A percentile compares a stretch with the other conserved stretches of the same genome.
Conservation (phyloP, 192 early-diverging fungal species). For the Entomortierella parvispora region DNA sequence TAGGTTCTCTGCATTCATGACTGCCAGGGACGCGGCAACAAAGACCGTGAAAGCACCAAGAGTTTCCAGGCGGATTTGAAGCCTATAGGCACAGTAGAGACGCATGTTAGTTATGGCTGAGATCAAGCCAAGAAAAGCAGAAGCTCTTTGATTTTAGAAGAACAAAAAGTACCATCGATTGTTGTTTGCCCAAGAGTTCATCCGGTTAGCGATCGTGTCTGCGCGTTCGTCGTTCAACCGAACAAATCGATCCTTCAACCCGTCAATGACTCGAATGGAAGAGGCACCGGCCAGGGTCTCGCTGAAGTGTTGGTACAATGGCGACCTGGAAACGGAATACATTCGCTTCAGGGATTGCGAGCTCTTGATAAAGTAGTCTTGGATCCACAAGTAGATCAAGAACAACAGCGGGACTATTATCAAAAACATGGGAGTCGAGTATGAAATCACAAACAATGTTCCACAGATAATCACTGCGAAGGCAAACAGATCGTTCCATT, state of each 20-base stretch:
- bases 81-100: not conserved
- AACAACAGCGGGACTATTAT: slow-evolving; percentile 60
- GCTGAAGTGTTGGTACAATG: slow-evolving; percentile 79
- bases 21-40: slow-evolving; percentile 74
- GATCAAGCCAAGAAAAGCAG: slow-evolving; percentile 53
- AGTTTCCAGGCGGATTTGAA: slow-evolving; percentile 62
- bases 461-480: slow-evolving; percentile 33
- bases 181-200: slow-evolving; percentile 49
- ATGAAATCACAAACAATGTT: slow-evolving; percentile 54
- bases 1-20: slow-evolving; percentile 61
- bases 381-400: slow-evolving; percentile 56
- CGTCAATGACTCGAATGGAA: slow-evolving; percentile 75
- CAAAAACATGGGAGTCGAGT: slow-evolving; percentile 58
- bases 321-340: slow-evolving; percentile 80
- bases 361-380: slow-evolving; percentile 72
- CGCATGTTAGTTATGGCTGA: not conserved
- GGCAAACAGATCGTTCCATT: slow-evolving; percentile 54
- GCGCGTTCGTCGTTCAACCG: slow-evolving; percentile 13
- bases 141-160: not conserved
- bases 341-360: slow-evolving; percentile 86
- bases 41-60: slow-evolving; percentile 77
- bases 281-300: slow-evolving; percentile 68
- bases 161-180: slow-evolving; percentile 88
- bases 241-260: slow-evolving; percentile 43
- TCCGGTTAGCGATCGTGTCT: slow-evolving; percentile 12